Evolutionary conservation across 805 yeast species (phyloP).

Genomic region (Cyberlindnera japonica): DNA sequence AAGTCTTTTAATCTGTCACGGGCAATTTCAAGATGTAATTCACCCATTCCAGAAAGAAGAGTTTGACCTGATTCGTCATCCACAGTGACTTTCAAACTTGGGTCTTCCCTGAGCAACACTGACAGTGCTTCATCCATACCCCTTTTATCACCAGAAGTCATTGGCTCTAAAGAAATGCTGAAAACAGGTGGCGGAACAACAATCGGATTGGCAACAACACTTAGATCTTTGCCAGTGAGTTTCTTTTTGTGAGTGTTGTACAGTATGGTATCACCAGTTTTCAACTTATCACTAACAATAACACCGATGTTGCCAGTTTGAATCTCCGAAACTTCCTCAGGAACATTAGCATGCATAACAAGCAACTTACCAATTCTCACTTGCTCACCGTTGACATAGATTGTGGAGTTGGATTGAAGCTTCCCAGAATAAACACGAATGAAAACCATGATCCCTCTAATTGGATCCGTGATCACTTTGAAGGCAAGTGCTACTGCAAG

Average conservation of each 20-base stretch:
- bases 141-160: conserved; percentile 74
- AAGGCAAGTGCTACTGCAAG: conserved; percentile 81
- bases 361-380: conserved; percentile 65
- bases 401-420: conserved; percentile 55
- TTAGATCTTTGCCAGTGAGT: conserved; percentile 41
- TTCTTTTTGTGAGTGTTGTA: conserved; percentile 53
- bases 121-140: conserved; percentile 67
- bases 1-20: conserved; percentile 75
- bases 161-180: conserved; percentile 79
- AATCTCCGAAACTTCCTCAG: conserved; percentile 63
- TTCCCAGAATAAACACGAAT: conserved; percentile 86
- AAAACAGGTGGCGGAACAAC: conserved; percentile 90
- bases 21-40: conserved; percentile 87
- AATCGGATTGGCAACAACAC: conserved; percentile 66
- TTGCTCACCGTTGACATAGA: conserved; percentile 65
- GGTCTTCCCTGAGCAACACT: conserved; percentile 79
- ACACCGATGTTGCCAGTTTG: conserved; percentile 89
- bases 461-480: conserved; percentile 84
- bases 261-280: conserved; percentile 89
- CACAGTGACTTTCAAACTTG: conserved; percentile 65
- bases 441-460: conserved; percentile 78
- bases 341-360: conserved; percentile 84
- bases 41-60: conserved; percentile 94
- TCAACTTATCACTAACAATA: conserved; percentile 50
- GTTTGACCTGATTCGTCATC: conserved; percentile 91